Percentiles rank a stretch among this genome's conserved stretches.
Conservation (phyloP, 352 stramenopile genomes). For the Phytopythium vexans region DNA sequence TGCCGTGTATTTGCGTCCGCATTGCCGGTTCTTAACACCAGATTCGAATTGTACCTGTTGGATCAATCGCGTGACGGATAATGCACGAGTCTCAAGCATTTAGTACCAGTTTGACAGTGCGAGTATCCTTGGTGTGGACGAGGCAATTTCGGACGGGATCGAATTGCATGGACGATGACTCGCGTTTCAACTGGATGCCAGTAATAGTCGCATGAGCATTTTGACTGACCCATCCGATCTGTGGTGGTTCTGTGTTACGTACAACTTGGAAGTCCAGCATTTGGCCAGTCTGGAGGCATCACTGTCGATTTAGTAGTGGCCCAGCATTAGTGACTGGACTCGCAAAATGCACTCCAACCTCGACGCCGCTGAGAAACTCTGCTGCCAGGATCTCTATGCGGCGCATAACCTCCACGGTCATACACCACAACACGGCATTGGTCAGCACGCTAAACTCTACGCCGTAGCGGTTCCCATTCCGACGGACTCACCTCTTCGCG, state of each 20-base stretch:
- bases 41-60: neutral
- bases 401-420: slow-evolving; percentile 34
- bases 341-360: neutral
- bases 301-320: neutral
- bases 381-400: slow-evolving; percentile 55
- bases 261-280: slow-evolving; percentile 63
- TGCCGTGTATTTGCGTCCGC: slow-evolving; percentile 77
- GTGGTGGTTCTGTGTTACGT: neutral
- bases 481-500: slow-evolving; percentile 37
- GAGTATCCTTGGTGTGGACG: slow-evolving; percentile 51
- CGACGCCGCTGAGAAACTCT: slow-evolving; percentile 55
- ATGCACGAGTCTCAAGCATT: neutral
- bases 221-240: too few relatives aligned
- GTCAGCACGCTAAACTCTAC: neutral
- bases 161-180: slow-evolving; percentile 51
- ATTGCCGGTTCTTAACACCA: slow-evolving; percentile 42
- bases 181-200: slow-evolving; percentile 49
- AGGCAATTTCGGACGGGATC: slow-evolving; percentile 50
- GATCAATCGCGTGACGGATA: neutral
- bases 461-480: neutral
- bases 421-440: neutral
- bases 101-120: slow-evolving; percentile 56
- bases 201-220: neutral
- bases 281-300: slow-evolving; percentile 27
- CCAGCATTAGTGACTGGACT: neutral